Conservation (phyloP, 345 rosid genomes). For the Geranium brycei region DNA sequence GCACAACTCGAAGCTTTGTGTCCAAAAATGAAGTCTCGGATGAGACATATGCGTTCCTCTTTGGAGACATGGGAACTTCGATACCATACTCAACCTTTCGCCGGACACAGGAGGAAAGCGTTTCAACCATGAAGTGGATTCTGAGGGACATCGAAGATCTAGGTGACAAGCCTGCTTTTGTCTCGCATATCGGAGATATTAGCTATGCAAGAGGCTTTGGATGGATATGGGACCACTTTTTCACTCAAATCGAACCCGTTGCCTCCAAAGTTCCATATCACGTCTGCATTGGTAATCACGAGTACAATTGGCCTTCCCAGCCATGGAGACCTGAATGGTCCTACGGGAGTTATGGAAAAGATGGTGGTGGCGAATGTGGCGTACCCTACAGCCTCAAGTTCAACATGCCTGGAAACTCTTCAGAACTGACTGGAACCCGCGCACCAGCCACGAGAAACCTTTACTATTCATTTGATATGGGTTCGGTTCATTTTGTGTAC, state of each 20-base stretch:
- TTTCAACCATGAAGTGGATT: conserved; percentile 73
- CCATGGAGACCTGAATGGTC: conserved; percentile 93
- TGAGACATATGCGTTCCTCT: conserved; percentile 58
- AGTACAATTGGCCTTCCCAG: conserved; percentile 85
- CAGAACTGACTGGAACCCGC: conserved; percentile 50
- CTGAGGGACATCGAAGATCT: conserved; percentile 61
- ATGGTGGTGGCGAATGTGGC: conserved; percentile 93
- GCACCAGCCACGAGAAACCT: conserved; percentile 68
- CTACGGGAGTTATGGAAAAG: conserved; percentile 37
- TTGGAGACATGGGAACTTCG: conserved; percentile 83
- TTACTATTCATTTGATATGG: conserved; percentile 68
- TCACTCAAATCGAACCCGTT: conserved; percentile 55
- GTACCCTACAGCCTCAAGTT: conserved; percentile 84
- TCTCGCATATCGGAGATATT: conserved; percentile 87
- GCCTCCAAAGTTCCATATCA: conserved; percentile 78
- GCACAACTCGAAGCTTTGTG: conserved; percentile 46
- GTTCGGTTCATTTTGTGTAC: conserved; percentile 63
- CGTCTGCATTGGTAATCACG: conserved; percentile 92
- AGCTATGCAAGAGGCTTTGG: conserved; percentile 83
- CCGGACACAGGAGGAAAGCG: conserved; percentile 73
- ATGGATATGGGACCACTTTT: conserved; percentile 92
- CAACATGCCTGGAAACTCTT: conserved; percentile 88
- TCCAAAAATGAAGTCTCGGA: conserved; percentile 40
- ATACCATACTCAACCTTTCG: conserved; percentile 61
- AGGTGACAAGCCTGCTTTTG: conserved; percentile 47